phyloP scores from a whole-genome alignment of 352 stramenopile species.

The Aphanomyces cochlioides region DNA sequence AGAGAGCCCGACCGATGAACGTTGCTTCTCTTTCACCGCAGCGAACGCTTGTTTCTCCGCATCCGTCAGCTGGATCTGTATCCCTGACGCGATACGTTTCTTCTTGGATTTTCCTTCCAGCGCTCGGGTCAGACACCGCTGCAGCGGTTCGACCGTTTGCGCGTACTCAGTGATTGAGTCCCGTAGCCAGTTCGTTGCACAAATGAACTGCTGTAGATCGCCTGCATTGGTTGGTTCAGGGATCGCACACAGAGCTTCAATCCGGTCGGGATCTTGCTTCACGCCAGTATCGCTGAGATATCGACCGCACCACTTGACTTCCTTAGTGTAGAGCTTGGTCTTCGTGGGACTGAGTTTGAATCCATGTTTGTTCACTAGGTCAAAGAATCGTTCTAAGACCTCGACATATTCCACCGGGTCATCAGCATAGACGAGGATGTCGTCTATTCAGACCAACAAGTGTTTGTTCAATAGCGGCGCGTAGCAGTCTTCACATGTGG shows the following conservation, averaged over 20 bases:
- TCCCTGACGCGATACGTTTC: background rate
- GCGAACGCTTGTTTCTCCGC: background rate
- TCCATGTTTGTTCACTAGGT: slow-evolving; percentile 29
- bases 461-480: slow-evolving; percentile 27
- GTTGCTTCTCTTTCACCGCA: background rate
- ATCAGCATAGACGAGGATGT: slow-evolving; percentile 35
- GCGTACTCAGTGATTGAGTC: slow-evolving; percentile 10
- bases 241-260: slow-evolving; percentile 24
- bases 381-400: slow-evolving; percentile 33
- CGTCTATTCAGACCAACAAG: slow-evolving; percentile 39
- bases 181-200: slow-evolving; percentile 5
- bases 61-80: background rate
- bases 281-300: slow-evolving; percentile 8
- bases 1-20: background rate
- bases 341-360: slow-evolving; percentile 34
- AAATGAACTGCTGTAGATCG: slow-evolving; percentile 23
- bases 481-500: background rate
- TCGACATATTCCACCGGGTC: slow-evolving; percentile 33
- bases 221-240: slow-evolving; percentile 30
- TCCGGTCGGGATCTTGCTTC: slow-evolving; percentile 10
- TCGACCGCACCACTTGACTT: slow-evolving; percentile 32
- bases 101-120: background rate
- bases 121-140: background rate
- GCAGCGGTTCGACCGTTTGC: background rate
- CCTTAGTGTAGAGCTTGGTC: slow-evolving; percentile 28